A percentile compares a stretch with the other conserved stretches of the same genome.
phyloP scores from a whole-genome alignment of 805 yeast species.

The Yarrowia sp. region DNA sequence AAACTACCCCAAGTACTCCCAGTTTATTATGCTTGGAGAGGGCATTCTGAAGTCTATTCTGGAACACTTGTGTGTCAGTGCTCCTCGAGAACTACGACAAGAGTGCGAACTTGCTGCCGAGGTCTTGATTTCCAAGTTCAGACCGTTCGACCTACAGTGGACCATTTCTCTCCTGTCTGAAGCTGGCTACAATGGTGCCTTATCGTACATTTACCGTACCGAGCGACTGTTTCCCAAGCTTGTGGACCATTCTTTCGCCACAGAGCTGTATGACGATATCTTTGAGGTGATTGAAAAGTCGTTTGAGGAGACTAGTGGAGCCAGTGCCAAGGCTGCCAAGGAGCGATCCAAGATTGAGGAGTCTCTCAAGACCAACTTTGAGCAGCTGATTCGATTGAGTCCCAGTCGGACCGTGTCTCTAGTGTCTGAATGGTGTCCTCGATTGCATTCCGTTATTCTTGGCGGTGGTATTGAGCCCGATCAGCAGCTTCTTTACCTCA shows the following conservation, averaged over 20 bases:
- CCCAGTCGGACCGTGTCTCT: conserved; percentile 28
- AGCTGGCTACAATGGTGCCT: conserved; percentile 56
- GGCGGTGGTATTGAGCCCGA: conserved; percentile 33
- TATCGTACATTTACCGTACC: conserved; percentile 53
- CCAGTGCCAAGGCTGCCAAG: conserved; percentile 31
- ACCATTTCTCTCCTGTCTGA: conserved; percentile 51
- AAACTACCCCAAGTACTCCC: conserved; percentile 80
- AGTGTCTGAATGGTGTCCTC: conserved; percentile 41
- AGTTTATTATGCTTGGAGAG: conserved; percentile 72
- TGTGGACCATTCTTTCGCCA: conserved; percentile 47
- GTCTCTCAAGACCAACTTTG: not conserved
- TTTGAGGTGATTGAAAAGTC: conserved; percentile 30
- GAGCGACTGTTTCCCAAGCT: conserved; percentile 54
- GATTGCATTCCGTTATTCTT: conserved; percentile 43
- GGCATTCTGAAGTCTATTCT: conserved; percentile 49
- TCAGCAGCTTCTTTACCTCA: not conserved
- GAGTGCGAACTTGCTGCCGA: conserved; percentile 78
- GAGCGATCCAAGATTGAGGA: conserved; percentile 8
- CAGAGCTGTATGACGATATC: conserved; percentile 6
- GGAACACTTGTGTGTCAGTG: conserved; percentile 45
- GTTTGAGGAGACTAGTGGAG: conserved; percentile 18
- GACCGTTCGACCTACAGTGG: conserved; percentile 51
- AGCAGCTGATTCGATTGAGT: conserved; percentile 7
- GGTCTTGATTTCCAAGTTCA: conserved; percentile 62
- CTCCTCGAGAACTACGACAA: conserved; percentile 39